phyloP scores from a whole-genome alignment of 1,284 basidiomycete genomes.

The Sphaerobolus stellatus region DNA sequence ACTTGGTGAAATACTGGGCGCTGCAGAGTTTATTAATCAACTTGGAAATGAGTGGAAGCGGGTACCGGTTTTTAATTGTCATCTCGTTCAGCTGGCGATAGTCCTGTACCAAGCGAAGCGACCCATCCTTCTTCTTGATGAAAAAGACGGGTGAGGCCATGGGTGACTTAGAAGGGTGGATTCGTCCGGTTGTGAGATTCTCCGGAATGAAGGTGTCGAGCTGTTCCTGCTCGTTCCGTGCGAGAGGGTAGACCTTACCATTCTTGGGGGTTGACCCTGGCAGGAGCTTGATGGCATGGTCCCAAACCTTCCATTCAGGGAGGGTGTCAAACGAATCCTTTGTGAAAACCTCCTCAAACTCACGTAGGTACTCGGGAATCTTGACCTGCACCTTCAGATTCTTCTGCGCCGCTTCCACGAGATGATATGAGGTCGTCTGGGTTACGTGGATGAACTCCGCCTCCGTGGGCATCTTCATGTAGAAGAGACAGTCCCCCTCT shows the following conservation, averaged over 20 bases:
- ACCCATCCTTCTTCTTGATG: constrained; percentile 11
- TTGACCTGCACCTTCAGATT: too few relatives aligned
- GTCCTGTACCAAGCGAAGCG: constrained; percentile 19
- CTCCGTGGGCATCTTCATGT: too few relatives aligned
- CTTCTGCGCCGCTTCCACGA: background rate
- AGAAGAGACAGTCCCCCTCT: too few relatives aligned
- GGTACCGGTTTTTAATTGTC: constrained; percentile 25
- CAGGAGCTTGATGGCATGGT: constrained; percentile 24
- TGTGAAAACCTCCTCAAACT: too few relatives aligned
- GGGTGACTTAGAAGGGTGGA: constrained; percentile 5
- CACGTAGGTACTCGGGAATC: too few relatives aligned
- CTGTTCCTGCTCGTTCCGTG: constrained; percentile 10
- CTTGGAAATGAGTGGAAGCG: background rate
- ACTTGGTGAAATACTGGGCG: constrained; percentile 35
- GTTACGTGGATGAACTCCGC: too few relatives aligned
- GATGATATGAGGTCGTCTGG: too few relatives aligned
- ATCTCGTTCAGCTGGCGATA: constrained; percentile 30
- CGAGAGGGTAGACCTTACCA: constrained; percentile 22
- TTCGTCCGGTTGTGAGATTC: background rate
- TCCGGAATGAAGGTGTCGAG: constrained; percentile 19
- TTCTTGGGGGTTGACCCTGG: constrained; percentile 14
- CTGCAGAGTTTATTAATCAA: constrained; percentile 20
- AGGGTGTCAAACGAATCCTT: too few relatives aligned
- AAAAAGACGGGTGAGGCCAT: constrained; percentile 10
- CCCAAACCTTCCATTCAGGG: too few relatives aligned